Evolutionary conservation across 2,329 filamentous ascomycete species (phyloP).

Genomic region (Ophiostoma quercus): DNA sequence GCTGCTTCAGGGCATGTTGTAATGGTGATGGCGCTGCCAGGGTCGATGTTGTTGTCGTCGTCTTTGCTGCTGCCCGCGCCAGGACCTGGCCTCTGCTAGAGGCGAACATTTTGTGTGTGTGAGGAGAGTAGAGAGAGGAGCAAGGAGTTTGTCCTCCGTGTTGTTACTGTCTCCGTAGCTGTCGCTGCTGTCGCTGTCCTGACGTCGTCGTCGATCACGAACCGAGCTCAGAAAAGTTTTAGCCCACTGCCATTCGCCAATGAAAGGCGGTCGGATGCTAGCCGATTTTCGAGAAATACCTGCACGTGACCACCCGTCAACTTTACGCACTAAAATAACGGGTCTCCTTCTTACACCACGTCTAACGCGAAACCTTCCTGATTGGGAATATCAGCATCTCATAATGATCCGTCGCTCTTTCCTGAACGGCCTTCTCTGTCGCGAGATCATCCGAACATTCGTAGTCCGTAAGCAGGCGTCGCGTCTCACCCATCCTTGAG

Average conservation of each 20-base stretch:
- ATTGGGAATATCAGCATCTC: constrained; percentile 18
- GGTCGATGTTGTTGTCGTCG: constrained; percentile 28
- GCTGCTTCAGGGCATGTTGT: not conserved
- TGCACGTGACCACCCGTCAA: constrained; percentile 20
- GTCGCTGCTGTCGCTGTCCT: not conserved
- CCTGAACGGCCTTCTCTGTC: constrained; percentile 13
- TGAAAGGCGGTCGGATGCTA: not conserved
- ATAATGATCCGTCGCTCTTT: constrained; percentile 17
- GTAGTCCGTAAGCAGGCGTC: not conserved
- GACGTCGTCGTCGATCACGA: constrained; percentile 15
- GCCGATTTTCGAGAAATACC: not conserved
- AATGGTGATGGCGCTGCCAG: constrained; percentile 33
- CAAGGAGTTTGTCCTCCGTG: not conserved
- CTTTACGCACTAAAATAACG: not conserved
- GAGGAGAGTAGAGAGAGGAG: not conserved
- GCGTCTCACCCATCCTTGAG: not conserved
- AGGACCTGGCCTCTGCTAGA: constrained; percentile 51
- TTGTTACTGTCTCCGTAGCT: not conserved
- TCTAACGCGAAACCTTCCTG: constrained; percentile 22
- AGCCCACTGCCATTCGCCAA: constrained; percentile 15
- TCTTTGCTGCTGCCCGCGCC: constrained; percentile 45
- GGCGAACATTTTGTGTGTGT: constrained; percentile 22
- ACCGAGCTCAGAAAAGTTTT: constrained; percentile 25
- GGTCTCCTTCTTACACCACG: constrained; percentile 4
- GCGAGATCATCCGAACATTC: not conserved